Base-by-base conservation (phyloP, 2,329 filamentous ascomycete species). In the Alternaria ventricosa region DNA sequence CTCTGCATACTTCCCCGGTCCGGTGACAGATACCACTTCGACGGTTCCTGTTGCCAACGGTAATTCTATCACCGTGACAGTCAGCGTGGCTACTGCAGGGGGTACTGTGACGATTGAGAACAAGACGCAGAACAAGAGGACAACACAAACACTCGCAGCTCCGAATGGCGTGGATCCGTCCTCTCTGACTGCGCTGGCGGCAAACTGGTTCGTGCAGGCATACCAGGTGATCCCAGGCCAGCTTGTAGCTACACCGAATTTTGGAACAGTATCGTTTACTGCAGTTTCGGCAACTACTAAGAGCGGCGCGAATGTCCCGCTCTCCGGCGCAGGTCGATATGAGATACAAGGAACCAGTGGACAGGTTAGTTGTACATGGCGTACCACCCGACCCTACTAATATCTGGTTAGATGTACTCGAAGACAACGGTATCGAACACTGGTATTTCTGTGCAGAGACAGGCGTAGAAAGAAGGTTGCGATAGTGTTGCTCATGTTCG, bases 331-430 rank as follows among this genome's bases (percentile, higher is more conserved):
- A 22, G 72, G 71, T 3, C 55, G 54, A 22, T 74, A 68, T 49
- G 71, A 74, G 60, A 68, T 75, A 12, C 71, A 74, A 44, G 72
- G 72, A 13, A 74, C 69, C 25, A 71, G 66, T 20, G 71, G 71
- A 50, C 71, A 71, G 67, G 68, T 70, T 18, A 63, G 55, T 57
- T 15, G 6, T 30, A 15, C 9, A 44, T 36, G 13, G 36, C 5
- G n/a, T 23, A 12, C 45, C 8, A 13, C 5, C 22, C 15, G n/a
- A 7, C 8, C 25, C 18, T 45, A 28, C 62, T 66, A 50, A 64
- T 47, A 7, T 30, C 13, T 18, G n/a, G 4, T 1, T 61, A 74
- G 64, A 69, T 71, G 57, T 75, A 67, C 53, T 70, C 71, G 20
- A 65, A 50, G 47, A 75, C 72, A 25, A 75, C 72, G 1, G 57